phyloP scores from a whole-genome alignment of 2,329 filamentous ascomycete species.

The Colletotrichum chrysophilum region DNA sequence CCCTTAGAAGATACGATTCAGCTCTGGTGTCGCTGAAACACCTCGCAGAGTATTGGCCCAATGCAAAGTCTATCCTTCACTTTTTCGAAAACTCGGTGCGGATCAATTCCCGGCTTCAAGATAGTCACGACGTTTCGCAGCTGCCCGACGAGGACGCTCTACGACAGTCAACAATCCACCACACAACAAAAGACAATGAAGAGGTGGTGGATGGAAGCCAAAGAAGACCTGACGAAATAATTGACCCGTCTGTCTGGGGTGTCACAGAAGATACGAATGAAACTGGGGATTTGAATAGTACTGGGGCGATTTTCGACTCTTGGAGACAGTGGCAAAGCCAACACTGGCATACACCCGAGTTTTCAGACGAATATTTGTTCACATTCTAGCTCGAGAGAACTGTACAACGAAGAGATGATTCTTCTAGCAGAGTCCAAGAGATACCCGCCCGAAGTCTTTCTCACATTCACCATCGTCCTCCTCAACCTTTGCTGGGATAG shows the following conservation, averaged over 20 bases:
- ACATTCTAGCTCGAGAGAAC: fast-evolving
- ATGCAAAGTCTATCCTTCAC: not conserved
- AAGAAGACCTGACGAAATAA: fast-evolving
- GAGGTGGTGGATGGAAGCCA: fast-evolving
- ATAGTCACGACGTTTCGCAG: fast-evolving
- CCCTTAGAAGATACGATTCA: not conserved
- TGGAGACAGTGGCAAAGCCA: not conserved
- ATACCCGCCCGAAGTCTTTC: slow-evolving; percentile 20
- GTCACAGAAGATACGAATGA: not conserved
- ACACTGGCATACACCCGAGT: not conserved
- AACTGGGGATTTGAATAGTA: not conserved
- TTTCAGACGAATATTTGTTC: not conserved
- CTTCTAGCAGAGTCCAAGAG: slow-evolving; percentile 16
- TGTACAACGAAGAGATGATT: not conserved
- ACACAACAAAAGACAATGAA: not conserved
- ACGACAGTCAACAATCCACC: not conserved
- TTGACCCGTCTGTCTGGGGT: fast-evolving
- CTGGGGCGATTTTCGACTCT: not conserved
- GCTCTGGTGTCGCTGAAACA: not conserved
- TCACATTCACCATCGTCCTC: slow-evolving; percentile 26
- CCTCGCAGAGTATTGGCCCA: not conserved
- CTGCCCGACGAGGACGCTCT: fast-evolving
- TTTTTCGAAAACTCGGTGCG: not conserved
- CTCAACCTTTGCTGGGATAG: slow-evolving; percentile 19
- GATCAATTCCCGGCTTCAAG: not conserved